A percentile compares a stretch with the other conserved stretches of the same genome.
phyloP scores from a whole-genome alignment of 495 filamentous ascomycete species.

The Penicillium crystallinum region DNA sequence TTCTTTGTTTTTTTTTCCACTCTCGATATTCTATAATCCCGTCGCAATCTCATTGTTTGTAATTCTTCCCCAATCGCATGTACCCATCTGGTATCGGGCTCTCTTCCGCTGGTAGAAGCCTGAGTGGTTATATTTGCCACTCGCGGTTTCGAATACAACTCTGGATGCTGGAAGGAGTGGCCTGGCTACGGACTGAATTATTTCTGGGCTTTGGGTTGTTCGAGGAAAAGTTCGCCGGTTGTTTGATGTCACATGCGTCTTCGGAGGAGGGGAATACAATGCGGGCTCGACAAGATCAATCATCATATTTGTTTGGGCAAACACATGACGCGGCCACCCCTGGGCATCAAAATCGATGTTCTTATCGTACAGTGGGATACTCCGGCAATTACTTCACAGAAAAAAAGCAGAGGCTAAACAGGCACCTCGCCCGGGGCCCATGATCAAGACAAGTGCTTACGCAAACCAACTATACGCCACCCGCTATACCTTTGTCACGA shows the following conservation, averaged over 20 bases:
- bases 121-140: slow-evolving; percentile 13
- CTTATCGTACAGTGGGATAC: not conserved
- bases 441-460: not conserved
- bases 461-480: slow-evolving; percentile 8
- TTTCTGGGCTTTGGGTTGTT: not conserved
- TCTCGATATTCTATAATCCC: not conserved
- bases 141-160: slow-evolving; percentile 9
- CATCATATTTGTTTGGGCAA: not conserved
- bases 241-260: not conserved
- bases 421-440: not conserved
- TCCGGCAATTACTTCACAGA: not conserved
- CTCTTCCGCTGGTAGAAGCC: not conserved
- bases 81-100: slow-evolving; percentile 5
- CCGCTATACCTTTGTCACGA: slow-evolving; percentile 29
- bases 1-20: slow-evolving; percentile 9
- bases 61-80: not conserved
- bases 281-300: not conserved
- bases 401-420: not conserved
- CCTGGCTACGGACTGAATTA: not conserved
- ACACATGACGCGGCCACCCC: not conserved
- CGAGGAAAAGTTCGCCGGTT: not conserved
- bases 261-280: not conserved
- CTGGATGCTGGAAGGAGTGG: not conserved
- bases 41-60: slow-evolving; percentile 20
- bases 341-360: not conserved